A percentile compares a stretch with the other conserved stretches of the same genome.
Conservation (phyloP, 441 rosid species). For the Euphorbia schlechtendalii region DNA sequence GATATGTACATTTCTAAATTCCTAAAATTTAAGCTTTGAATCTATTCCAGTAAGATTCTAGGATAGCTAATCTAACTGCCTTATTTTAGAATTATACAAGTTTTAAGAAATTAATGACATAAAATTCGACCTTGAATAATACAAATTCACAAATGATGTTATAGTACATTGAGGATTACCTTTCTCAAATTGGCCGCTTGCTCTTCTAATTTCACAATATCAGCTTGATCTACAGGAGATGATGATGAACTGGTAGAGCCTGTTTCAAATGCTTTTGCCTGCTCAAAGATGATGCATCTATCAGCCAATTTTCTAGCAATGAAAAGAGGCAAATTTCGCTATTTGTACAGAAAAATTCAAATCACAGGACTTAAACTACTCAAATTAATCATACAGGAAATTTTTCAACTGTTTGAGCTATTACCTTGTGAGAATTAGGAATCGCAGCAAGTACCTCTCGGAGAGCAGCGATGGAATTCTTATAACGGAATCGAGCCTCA, state of each 20-base stretch:
- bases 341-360: not conserved
- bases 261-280: constrained; percentile 54
- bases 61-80: not conserved
- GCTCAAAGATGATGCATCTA: constrained; percentile 3
- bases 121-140: not conserved
- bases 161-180: constrained; percentile 32
- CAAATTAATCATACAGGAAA: not conserved
- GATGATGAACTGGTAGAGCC: constrained; percentile 23
- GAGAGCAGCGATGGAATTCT: constrained; percentile 58
- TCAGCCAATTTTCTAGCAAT: not conserved
- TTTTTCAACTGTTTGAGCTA: not conserved
- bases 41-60: not conserved
- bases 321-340: not conserved
- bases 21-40: not conserved
- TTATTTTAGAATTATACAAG: not conserved
- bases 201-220: constrained; percentile 62
- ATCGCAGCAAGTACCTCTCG: constrained; percentile 55
- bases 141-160: not conserved
- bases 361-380: not conserved
- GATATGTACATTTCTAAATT: not conserved
- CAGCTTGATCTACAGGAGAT: constrained; percentile 48
- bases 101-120: not conserved
- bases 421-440: constrained; percentile 58
- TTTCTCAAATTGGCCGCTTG: constrained; percentile 59
- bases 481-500: constrained; percentile 55